Percentiles rank a stretch among this genome's conserved stretches.
Conservation (phyloP, 768 basidiomycete species). For the Termitomyces sp. region DNA sequence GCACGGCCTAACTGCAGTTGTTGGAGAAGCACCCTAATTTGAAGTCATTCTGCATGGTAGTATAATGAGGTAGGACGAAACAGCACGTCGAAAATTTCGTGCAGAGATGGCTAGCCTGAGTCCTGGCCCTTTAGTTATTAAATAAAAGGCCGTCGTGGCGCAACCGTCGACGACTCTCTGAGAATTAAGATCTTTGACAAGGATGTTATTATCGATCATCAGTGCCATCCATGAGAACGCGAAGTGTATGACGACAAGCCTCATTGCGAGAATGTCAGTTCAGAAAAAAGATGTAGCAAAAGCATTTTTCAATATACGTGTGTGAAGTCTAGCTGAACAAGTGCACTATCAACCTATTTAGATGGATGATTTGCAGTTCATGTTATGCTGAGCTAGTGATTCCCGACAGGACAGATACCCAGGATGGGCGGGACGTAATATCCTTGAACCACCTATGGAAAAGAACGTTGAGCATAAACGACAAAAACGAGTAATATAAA, state of each 20-base stretch:
- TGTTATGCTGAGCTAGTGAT: slow-evolving; percentile 12
- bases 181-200: background rate
- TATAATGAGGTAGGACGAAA: too few relatives aligned
- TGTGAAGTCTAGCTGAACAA: too few relatives aligned
- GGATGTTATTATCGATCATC: background rate
- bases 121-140: background rate
- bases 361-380: background rate
- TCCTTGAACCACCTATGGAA: slow-evolving; percentile 22
- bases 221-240: too few relatives aligned
- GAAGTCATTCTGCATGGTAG: background rate
- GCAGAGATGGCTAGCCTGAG: too few relatives aligned
- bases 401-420: slow-evolving; percentile 40
- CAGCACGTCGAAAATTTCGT: too few relatives aligned
- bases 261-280: background rate
- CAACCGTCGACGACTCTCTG: background rate
- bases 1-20: background rate
- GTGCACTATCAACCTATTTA: background rate
- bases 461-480: background rate
- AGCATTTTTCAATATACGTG: background rate
- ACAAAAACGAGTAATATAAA: background rate
- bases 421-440: slow-evolving; percentile 39
- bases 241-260: background rate
- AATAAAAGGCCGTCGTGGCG: background rate
- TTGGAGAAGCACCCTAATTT: background rate
- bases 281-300: too few relatives aligned